Base-by-base conservation (phyloP, 78 protist species). In the Trichosphaerium sp. region DNA sequence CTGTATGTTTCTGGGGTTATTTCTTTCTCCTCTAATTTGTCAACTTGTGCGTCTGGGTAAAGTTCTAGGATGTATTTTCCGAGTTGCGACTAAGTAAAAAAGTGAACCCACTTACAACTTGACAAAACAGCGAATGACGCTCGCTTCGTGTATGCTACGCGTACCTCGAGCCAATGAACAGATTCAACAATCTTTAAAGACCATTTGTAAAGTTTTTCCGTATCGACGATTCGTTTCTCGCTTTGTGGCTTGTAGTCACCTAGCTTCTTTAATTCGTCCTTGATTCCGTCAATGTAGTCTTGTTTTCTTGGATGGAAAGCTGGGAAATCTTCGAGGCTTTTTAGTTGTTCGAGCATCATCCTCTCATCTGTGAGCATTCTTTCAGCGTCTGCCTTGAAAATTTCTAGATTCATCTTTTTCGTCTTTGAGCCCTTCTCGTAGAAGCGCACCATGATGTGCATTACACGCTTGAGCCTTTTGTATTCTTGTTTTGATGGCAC, bases 401-500 rank as follows among this genome's bases (percentile, higher is more conserved):
- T 61, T 6, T 28, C 11, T 8, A 41, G 35, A 6, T 28, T 61
- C 49, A 61, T 61, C 10, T 6, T 6, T 12, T 61, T 34, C 10
- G 26, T 42, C 6, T 6, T 10, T 28, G 35, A 31, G 6, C 49
- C 49, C 10, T 61, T 72, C 28, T 32, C 77, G 67, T 78, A 78
- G 44, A 78, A 78, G 21, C 70, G 60, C 39, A 63, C 51, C 70
- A 78, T 78, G 40, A 78, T 78, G 61, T 65, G 69, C 84, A 78
- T 78, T 5, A 78, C 84, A 51, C 77, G 60, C 34, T 62, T 57
- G 14, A 78, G 43, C 28, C 70, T 78, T 68, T 78, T 78, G 43
- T 78, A 78, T 62, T 78, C 84, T 32, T 78, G 72, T 6, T 71
- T 47, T 11, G 77, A 70, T 65, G 84, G 84, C 47, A 74, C 59